Conservation (phyloP, 2,329 filamentous ascomycete species). For the Didymella glomerata region DNA sequence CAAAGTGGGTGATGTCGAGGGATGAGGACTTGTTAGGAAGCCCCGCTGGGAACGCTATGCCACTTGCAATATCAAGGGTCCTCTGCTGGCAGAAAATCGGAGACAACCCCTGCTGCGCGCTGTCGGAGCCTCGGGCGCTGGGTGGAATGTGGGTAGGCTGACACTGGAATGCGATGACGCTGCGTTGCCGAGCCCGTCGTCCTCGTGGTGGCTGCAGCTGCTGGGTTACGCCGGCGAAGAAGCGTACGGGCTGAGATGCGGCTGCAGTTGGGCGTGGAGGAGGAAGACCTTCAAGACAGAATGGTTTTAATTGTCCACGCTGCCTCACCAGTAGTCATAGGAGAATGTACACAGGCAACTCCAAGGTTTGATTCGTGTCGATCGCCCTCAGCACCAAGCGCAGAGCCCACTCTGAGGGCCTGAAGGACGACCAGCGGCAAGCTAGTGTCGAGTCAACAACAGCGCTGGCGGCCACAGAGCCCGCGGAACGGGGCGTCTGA, state of each 20-base stretch:
- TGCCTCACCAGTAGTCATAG: slow-evolving; percentile 8
- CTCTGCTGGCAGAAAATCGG: slow-evolving; percentile 28
- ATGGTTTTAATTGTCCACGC: not conserved
- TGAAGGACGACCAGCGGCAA: slow-evolving; percentile 17
- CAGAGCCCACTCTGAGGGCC: slow-evolving; percentile 21
- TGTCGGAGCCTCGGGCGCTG: slow-evolving; percentile 24
- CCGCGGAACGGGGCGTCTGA: slow-evolving; percentile 15
- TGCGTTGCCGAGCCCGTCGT: slow-evolving; percentile 16
- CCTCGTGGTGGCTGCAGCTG: slow-evolving; percentile 26
- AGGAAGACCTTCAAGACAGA: not conserved
- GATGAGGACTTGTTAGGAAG: slow-evolving; percentile 29
- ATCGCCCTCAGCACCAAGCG: slow-evolving; percentile 20
- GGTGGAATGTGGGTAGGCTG: slow-evolving; percentile 22
- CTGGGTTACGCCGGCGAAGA: not conserved
- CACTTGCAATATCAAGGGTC: slow-evolving; percentile 31
- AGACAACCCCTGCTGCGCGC: slow-evolving; percentile 28
- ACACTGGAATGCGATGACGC: slow-evolving; percentile 22
- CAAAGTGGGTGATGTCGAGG: slow-evolving; percentile 34
- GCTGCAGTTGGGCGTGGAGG: slow-evolving; percentile 9
- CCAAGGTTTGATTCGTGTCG: slow-evolving; percentile 16
- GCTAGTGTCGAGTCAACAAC: slow-evolving; percentile 14
- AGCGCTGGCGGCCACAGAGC: slow-evolving; percentile 9
- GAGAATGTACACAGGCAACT: slow-evolving; percentile 2
- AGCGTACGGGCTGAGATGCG: not conserved
- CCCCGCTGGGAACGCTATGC: slow-evolving; percentile 27